A percentile compares a stretch with the other conserved stretches of the same genome.
Evolutionary conservation across 192 early-diverging fungal genomes (phyloP).

Genomic region (Dimargaris verticillata): DNA sequence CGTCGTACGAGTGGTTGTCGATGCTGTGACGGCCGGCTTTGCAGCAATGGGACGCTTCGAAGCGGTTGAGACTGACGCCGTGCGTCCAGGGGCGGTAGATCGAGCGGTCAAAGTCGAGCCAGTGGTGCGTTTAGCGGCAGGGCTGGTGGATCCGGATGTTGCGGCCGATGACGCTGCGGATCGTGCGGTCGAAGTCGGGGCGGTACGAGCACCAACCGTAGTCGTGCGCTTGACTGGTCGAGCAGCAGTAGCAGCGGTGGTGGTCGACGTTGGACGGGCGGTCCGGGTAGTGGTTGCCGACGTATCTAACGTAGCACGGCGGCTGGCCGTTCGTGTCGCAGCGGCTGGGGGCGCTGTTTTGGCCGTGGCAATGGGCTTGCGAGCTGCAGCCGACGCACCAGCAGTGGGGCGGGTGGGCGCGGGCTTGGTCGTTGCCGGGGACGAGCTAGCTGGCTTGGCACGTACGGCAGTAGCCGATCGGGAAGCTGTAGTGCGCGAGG

Average conservation of each 20-base stretch:
- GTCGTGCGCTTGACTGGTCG: not conserved
- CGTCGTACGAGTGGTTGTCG: too few relatives aligned
- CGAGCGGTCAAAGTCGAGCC: not conserved
- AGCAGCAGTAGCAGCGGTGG: not conserved
- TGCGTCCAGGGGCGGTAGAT: too few relatives aligned
- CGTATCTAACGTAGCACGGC: too few relatives aligned
- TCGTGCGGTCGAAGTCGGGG: not conserved
- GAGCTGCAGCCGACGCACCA: not conserved
- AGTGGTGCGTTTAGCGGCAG: not conserved
- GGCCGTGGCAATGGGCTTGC: not conserved
- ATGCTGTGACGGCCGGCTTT: too few relatives aligned
- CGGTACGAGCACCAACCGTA: not conserved
- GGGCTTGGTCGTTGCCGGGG: not conserved
- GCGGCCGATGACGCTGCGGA: not conserved
- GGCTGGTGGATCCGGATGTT: not conserved
- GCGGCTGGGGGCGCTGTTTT: too few relatives aligned
- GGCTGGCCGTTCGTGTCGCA: too few relatives aligned
- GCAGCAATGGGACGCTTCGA: too few relatives aligned
- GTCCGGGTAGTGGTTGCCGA: not conserved
- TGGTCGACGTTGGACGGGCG: constrained; percentile 1
- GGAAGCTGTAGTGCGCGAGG: not conserved
- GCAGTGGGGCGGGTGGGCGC: not conserved
- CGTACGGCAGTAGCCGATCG: not conserved
- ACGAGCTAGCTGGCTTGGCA: not conserved
- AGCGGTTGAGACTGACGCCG: too few relatives aligned